Conservation (phyloP, 2,329 filamentous ascomycete species). For the Camptophora hylomeconis region DNA sequence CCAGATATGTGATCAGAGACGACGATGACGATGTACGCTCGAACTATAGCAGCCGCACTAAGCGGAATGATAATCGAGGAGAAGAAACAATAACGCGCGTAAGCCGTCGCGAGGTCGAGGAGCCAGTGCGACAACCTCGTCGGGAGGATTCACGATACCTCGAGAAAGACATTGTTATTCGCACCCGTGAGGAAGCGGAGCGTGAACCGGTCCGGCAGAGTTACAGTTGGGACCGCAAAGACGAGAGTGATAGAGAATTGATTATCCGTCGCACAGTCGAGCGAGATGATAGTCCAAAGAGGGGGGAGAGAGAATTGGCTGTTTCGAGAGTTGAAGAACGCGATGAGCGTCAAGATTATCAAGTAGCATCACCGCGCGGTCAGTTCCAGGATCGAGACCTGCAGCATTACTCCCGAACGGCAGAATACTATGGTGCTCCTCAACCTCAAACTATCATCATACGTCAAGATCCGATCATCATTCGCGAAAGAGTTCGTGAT, state of each 20-base stretch:
- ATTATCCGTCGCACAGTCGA: conserved; percentile 33
- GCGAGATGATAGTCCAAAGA: conserved; percentile 37
- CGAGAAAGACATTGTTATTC: conserved; percentile 14
- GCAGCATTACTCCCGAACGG: conserved; percentile 39
- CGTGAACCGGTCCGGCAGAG: too few relatives aligned
- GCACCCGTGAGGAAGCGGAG: too few relatives aligned
- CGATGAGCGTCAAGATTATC: conserved; percentile 28
- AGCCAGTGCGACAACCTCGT: conserved; percentile 20
- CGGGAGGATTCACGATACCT: conserved; percentile 12
- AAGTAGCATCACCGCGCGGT: conserved; percentile 24
- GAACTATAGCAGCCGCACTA: too few relatives aligned
- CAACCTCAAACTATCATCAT: conserved; percentile 37
- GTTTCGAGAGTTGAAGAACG: conserved; percentile 24
- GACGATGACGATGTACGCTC: conserved; percentile 20
- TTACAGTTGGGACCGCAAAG: too few relatives aligned
- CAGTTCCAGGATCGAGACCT: conserved; percentile 26
- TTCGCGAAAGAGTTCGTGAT: conserved; percentile 37
- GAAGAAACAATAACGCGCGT: conserved; percentile 4
- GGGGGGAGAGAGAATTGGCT: conserved; percentile 35
- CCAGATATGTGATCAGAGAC: conserved; percentile 40
- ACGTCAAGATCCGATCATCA: conserved; percentile 42
- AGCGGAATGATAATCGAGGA: conserved; percentile 1
- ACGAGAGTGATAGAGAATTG: conserved; percentile 32
- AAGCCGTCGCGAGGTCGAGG: conserved; percentile 17
- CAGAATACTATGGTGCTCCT: conserved; percentile 38